A percentile compares a stretch with the other conserved stretches of the same genome.
These are phyloP conservation scores for Antarctomyces pellizariae DNA, from an alignment of 495 filamentous ascomycete genomes.

Conservation along the genomic window DNA sequence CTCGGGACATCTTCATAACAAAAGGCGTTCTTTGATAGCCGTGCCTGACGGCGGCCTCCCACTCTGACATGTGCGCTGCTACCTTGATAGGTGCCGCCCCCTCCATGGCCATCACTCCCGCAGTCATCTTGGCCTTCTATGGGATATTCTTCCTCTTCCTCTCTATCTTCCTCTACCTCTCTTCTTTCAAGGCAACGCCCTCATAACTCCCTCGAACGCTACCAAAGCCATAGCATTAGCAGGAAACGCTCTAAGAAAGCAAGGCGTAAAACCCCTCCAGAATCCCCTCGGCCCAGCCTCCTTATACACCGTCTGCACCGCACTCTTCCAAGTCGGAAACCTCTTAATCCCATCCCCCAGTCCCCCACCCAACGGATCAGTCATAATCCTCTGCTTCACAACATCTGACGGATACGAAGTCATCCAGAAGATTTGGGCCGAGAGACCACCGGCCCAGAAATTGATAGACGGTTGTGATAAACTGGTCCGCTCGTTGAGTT, in stretches of 20 bases:
- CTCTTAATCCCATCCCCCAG: constrained; percentile 41
- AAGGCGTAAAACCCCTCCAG: constrained; percentile 86
- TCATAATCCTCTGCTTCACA: constrained; percentile 96
- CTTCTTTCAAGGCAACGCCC: constrained; percentile 34
- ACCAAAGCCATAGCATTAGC: constrained; percentile 88
- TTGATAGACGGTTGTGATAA: constrained; percentile 64
- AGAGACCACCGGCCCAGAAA: constrained; percentile 90
- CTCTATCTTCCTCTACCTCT: too few relatives aligned
- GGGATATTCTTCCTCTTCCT: too few relatives aligned
- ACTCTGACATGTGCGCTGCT: too few relatives aligned
- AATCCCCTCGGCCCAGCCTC: constrained; percentile 59
- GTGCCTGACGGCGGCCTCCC: too few relatives aligned
- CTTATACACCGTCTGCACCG: constrained; percentile 48
- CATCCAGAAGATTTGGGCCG: constrained; percentile 84
- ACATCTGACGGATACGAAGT: constrained; percentile 83
- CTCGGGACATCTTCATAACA: too few relatives aligned
- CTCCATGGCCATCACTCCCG: too few relatives aligned
- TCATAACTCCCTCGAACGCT: constrained; percentile 84
- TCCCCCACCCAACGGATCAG: constrained; percentile 54
- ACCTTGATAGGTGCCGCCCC: too few relatives aligned
- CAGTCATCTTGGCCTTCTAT: too few relatives aligned
- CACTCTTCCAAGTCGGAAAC: constrained; percentile 60
- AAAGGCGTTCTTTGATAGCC: too few relatives aligned
- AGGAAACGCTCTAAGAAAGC: constrained; percentile 83
- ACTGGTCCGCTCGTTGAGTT: constrained; percentile 38